Evolutionary conservation across 2,329 filamentous ascomycete genomes (phyloP).

Genomic region (Cladosporium halotolerans): DNA sequence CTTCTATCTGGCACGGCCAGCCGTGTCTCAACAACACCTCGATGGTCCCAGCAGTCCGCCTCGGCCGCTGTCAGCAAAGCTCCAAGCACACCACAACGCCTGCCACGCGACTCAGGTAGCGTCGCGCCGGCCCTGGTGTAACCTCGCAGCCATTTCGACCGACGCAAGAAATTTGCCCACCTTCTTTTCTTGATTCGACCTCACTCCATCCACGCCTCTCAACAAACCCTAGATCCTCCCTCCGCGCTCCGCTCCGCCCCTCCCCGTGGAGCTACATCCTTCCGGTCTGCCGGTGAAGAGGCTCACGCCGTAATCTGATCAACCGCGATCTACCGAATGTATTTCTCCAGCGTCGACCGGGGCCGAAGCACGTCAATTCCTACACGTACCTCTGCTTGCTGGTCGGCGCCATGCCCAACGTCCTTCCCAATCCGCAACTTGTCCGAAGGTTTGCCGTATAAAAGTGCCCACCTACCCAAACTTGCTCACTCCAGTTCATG

Average conservation of each 20-base stretch:
- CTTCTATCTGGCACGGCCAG: not conserved
- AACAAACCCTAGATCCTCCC: not conserved
- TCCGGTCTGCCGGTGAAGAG: not conserved
- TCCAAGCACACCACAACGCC: not conserved
- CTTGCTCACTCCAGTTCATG: too few relatives aligned
- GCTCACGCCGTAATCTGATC: not conserved
- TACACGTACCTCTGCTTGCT: too few relatives aligned
- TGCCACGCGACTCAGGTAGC: not conserved
- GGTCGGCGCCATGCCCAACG: too few relatives aligned
- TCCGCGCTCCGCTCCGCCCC: not conserved
- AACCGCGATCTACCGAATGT: not conserved
- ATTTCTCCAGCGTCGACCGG: too few relatives aligned
- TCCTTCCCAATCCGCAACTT: too few relatives aligned
- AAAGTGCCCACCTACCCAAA: too few relatives aligned
- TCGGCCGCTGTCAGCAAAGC: not conserved
- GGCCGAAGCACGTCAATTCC: too few relatives aligned
- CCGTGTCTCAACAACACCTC: not conserved
- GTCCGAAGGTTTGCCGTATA: too few relatives aligned
- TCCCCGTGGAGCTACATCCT: not conserved
- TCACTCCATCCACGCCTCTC: not conserved
- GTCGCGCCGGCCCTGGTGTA: not conserved
- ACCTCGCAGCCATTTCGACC: not conserved
- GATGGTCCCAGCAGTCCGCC: not conserved
- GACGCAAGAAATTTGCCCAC: not conserved
- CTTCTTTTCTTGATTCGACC: not conserved